Evolutionary conservation across 2,329 filamentous ascomycete genomes (phyloP), one percentile per base, ranked within the genome.

Genomic region (Neopestalotiopsis clavispora): DNA sequence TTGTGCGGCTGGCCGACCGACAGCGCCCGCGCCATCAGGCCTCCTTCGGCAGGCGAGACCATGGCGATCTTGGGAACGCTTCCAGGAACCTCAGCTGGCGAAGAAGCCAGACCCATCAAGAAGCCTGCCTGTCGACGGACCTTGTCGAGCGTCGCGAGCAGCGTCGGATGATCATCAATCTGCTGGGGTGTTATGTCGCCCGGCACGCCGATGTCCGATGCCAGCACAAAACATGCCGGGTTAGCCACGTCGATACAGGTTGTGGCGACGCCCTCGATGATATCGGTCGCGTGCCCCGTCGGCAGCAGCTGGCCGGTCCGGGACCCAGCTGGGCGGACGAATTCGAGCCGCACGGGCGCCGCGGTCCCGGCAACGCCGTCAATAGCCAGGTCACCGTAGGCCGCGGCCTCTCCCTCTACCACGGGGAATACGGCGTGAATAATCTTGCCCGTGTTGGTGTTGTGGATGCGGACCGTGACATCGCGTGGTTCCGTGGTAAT

Each of bases 391-490:
- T 86, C 82, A 0, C 90, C 90, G 10, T 76, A 71, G 1, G 84
- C 81, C 2, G 80, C 81, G 5, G 86, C 82, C 69, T 87, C 82
- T 0, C 80, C 83, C 1, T 82, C 83, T 0, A 79, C 75, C 2
- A 90, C 82, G 0, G 82, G 79, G 72, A 92, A 92, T 0, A 81
- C 85, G 1, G 87, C 84, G 57, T 86, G 78, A 68, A 93, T 88
- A 34, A 90, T 77, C 75, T 93, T 93, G 23, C 80, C 80, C 0
- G 92, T 94, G 73, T 94, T 94, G 1, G 91, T 93, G 76, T 94
- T 94, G 73, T 86, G 84, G 49, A 94, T 88, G 67, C 86, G 82
- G 14, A 94, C 86, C 0, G 81, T 86, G 1, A 83, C 78, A 73
- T 91, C 86, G 34, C 3, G 10, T 1, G 34, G 34, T 5, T 7